These are phyloP conservation scores for Harringtonia aguacate DNA, from an alignment of 2,329 filamentous ascomycete genomes.

Conservation along the genomic window DNA sequence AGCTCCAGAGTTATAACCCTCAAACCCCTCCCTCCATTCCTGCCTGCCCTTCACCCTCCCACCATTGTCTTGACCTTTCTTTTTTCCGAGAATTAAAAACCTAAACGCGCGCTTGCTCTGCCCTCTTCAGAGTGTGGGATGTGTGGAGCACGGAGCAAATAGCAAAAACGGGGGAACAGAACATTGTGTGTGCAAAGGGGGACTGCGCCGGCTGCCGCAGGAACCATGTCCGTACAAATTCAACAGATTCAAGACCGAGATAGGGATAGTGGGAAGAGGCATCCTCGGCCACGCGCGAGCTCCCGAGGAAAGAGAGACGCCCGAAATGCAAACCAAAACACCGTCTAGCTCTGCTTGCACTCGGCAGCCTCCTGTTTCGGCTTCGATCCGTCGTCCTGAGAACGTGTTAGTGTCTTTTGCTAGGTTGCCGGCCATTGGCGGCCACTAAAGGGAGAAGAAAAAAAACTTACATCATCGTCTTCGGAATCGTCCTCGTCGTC, in stretches of 20 bases:
- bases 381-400: constrained; percentile 76
- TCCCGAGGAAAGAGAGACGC: background rate
- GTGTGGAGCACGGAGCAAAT: too few species aligned
- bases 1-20: too few species aligned
- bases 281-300: too few species aligned
- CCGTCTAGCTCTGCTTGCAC: constrained; percentile 82
- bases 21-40: background rate
- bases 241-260: background rate
- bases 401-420: background rate
- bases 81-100: background rate
- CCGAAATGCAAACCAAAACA: too few species aligned
- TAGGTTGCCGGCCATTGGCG: background rate
- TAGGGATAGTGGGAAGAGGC: background rate
- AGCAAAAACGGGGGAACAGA: too few species aligned
- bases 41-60: background rate
- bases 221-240: too few species aligned
- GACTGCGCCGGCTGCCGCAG: background rate
- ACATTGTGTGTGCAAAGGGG: too few species aligned
- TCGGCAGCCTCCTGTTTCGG: constrained; percentile 90
- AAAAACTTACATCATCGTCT: constrained; percentile 59
- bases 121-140: too few species aligned
- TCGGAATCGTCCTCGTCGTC: constrained; percentile 69
- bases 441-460: too few species aligned
- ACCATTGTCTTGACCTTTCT: background rate
- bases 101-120: background rate